Conservation (phyloP, 23 red algal genomes). For the Gracilaria caudata region DNA sequence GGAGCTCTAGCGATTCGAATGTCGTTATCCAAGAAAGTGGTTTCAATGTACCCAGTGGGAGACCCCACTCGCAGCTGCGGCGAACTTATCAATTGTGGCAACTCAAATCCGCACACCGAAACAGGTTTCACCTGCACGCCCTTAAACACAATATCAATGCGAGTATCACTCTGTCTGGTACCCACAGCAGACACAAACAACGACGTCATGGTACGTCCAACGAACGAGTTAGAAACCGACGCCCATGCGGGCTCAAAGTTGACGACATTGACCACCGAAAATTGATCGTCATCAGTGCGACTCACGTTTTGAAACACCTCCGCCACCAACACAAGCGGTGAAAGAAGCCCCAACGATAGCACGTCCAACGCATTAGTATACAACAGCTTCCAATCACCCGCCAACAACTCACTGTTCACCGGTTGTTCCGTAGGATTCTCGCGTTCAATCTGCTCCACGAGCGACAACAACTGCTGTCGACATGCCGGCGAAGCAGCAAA, state of each 20-base stretch:
- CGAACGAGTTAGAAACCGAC: conserved; percentile 47
- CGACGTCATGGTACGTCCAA: conserved; percentile 26
- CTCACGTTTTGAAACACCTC: conserved; percentile 65
- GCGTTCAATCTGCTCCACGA: conserved; percentile 63
- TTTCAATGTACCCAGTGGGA: conserved; percentile 64
- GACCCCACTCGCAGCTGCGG: conserved; percentile 3
- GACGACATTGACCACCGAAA: conserved; percentile 67
- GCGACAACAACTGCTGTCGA: conserved; percentile 22
- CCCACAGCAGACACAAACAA: conserved; percentile 48
- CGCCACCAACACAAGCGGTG: conserved; percentile 33
- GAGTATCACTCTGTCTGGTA: neutral
- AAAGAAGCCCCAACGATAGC: conserved; percentile 54
- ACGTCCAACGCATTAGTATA: conserved; percentile 74
- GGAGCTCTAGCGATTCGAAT: conserved; percentile 50
- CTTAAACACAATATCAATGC: conserved; percentile 54
- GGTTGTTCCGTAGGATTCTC: conserved; percentile 8
- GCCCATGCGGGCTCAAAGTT: conserved; percentile 52
- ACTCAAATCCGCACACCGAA: conserved; percentile 24
- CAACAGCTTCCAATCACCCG: conserved; percentile 59
- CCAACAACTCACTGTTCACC: conserved; percentile 21
- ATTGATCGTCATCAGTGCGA: neutral
- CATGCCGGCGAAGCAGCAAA: too few relatives aligned
- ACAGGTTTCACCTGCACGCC: conserved; percentile 11
- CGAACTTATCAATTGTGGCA: neutral
- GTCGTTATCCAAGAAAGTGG: conserved; percentile 69